Conservation (phyloP, 345 rosid genomes). For the Barbarea vulgaris region DNA sequence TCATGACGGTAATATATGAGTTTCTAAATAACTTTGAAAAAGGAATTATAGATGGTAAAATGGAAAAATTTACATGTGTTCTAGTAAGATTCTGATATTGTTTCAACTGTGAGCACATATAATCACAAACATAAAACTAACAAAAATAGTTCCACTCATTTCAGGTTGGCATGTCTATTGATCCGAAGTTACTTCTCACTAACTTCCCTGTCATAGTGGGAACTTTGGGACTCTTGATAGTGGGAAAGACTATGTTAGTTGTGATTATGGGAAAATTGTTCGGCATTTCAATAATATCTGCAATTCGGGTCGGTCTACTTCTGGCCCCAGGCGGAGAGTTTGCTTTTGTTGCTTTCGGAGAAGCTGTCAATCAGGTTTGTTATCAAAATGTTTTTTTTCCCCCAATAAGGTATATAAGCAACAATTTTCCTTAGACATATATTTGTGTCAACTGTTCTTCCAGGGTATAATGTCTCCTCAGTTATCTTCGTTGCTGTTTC, state of each 20-base stretch:
- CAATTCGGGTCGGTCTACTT: constrained; percentile 88
- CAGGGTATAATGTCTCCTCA: constrained; percentile 98
- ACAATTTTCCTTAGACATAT: not conserved
- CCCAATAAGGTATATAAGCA: constrained; percentile 8
- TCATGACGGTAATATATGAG: constrained; percentile 82
- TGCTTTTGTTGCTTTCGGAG: constrained; percentile 99
- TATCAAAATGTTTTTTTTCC: not conserved
- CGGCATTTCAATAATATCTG: constrained; percentile 87
- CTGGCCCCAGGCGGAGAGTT: constrained; percentile 99
- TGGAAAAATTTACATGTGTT: not conserved
- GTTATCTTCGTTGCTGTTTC: constrained; percentile 88
- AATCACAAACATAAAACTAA: constrained; percentile 38
- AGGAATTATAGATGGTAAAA: not conserved
- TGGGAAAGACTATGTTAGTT: constrained; percentile 82
- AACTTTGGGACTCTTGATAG: constrained; percentile 77
- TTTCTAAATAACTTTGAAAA: not conserved
- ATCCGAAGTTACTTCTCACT: constrained; percentile 90
- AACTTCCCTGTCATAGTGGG: constrained; percentile 85
- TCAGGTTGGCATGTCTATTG: constrained; percentile 99
- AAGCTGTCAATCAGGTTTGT: constrained; percentile 95
- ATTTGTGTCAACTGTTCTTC: constrained; percentile 23
- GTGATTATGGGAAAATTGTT: constrained; percentile 75
- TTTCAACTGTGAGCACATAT: not conserved
- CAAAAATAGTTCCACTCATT: constrained; percentile 33
- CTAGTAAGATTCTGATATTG: not conserved